Conservation (phyloP, 1,139 yeast species). For the Hyphopichia fennica region DNA sequence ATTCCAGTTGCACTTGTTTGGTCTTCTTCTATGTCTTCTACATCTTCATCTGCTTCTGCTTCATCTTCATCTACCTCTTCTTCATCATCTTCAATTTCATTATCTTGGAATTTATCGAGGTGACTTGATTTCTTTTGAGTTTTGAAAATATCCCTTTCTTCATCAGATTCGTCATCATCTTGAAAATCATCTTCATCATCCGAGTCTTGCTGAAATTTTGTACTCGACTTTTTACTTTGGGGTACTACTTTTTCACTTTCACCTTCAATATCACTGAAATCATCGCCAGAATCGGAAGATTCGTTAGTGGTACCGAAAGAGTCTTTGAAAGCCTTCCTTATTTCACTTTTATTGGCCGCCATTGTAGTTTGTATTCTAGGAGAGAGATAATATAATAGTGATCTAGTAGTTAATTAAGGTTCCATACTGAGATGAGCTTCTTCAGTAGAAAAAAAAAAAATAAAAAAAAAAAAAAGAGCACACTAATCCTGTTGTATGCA, state of each 20-base stretch:
- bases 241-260: background rate
- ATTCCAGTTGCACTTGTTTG: slow-evolving; percentile 5
- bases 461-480: background rate
- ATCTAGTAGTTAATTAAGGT: too few species aligned
- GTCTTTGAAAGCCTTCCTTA: background rate
- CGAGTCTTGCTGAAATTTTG: background rate
- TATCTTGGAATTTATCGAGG: slow-evolving; percentile 10
- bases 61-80: slow-evolving; percentile 10
- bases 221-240: background rate
- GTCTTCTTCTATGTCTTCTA: slow-evolving; percentile 22
- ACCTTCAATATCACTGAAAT: background rate
- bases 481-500: background rate
- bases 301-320: background rate
- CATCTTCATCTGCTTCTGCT: slow-evolving; percentile 12
- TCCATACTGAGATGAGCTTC: slow-evolving; percentile 8
- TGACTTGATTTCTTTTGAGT: slow-evolving; percentile 8
- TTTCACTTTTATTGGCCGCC: slow-evolving; percentile 1
- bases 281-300: background rate
- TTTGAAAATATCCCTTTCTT: slow-evolving; percentile 10
- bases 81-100: slow-evolving; percentile 9
- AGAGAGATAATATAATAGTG: background rate
- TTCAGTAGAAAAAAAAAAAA: background rate
- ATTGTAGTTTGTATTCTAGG: background rate
- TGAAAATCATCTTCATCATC: slow-evolving; percentile 1
- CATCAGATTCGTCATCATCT: slow-evolving; percentile 8